These are phyloP conservation scores for Linum trigynum DNA, from an alignment of 345 rosid species.

Conservation along the genomic window DNA sequence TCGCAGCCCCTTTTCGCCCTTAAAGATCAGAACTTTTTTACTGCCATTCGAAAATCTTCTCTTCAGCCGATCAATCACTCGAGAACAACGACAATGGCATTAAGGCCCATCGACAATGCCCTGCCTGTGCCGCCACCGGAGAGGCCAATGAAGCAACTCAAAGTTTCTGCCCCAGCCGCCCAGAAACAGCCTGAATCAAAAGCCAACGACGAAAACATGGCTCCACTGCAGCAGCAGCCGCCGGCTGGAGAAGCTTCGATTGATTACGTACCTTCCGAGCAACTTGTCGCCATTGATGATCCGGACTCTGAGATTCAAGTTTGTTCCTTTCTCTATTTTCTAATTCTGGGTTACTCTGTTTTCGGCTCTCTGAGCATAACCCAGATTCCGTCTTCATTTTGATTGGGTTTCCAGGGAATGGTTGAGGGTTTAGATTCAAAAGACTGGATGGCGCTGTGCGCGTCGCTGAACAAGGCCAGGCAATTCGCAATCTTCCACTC, in stretches of 20 bases:
- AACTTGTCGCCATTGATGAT: conserved; percentile 42
- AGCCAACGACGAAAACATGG: conserved; percentile 54
- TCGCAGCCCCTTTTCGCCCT: background rate
- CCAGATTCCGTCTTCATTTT: background rate
- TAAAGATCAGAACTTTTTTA: background rate
- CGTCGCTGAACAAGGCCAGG: conserved; percentile 51
- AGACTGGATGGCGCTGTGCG: conserved; percentile 66
- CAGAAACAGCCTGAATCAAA: conserved; percentile 26
- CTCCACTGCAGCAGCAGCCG: conserved; percentile 17
- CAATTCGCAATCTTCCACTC: conserved; percentile 60
- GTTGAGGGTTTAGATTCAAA: conserved; percentile 62
- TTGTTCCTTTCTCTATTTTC: background rate
- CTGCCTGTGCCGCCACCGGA: conserved; percentile 41
- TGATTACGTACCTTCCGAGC: conserved; percentile 60
- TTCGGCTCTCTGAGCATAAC: background rate
- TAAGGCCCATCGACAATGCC: conserved; percentile 76
- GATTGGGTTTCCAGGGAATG: conserved; percentile 28
- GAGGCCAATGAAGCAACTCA: conserved; percentile 59
- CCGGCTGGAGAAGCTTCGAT: conserved; percentile 31
- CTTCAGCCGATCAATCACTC: background rate
- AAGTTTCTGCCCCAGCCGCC: conserved; percentile 21
- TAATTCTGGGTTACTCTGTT: background rate
- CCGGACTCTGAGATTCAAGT: conserved; percentile 40
- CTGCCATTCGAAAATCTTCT: background rate
- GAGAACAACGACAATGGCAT: conserved; percentile 42